phyloP scores from a whole-genome alignment of 352 stramenopile species.

The Plasmopara halstedii region DNA sequence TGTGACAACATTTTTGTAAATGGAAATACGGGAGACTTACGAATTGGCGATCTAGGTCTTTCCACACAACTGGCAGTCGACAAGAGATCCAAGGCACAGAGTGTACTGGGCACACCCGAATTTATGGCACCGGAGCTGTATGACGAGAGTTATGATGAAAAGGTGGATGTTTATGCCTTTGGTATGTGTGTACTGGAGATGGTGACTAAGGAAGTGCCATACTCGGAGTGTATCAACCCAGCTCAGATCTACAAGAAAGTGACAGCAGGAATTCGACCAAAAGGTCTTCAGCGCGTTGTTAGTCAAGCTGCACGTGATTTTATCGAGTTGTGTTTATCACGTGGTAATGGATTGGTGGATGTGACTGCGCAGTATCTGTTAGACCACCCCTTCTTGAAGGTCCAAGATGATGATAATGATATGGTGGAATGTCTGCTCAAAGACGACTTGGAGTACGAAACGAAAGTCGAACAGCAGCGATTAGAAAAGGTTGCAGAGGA shows the following conservation, averaged over 20 bases:
- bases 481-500: constrained; percentile 49
- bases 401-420: constrained; percentile 67
- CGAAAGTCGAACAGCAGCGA: constrained; percentile 38
- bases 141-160: constrained; percentile 97
- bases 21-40: constrained; percentile 94
- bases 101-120: constrained; percentile 96
- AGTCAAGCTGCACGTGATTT: constrained; percentile 72
- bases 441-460: constrained; percentile 52
- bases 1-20: constrained; percentile 99
- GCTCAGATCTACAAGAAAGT: constrained; percentile 91
- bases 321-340: constrained; percentile 77
- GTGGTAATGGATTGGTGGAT: constrained; percentile 71
- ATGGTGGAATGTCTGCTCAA: constrained; percentile 71
- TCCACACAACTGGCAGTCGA: constrained; percentile 75
- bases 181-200: constrained; percentile 99
- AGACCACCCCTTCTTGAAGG: constrained; percentile 68
- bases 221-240: constrained; percentile 93
- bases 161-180: constrained; percentile 97
- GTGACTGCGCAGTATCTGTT: constrained; percentile 77
- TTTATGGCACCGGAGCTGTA: constrained; percentile 99
- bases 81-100: constrained; percentile 76
- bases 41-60: constrained; percentile 96
- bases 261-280: constrained; percentile 72
- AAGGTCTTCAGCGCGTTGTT: constrained; percentile 61
- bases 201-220: constrained; percentile 98